Percentiles rank a stretch among this genome's conserved stretches.
Evolutionary conservation across 345 rosid species (phyloP).

Genomic region (Camelina neglecta): DNA sequence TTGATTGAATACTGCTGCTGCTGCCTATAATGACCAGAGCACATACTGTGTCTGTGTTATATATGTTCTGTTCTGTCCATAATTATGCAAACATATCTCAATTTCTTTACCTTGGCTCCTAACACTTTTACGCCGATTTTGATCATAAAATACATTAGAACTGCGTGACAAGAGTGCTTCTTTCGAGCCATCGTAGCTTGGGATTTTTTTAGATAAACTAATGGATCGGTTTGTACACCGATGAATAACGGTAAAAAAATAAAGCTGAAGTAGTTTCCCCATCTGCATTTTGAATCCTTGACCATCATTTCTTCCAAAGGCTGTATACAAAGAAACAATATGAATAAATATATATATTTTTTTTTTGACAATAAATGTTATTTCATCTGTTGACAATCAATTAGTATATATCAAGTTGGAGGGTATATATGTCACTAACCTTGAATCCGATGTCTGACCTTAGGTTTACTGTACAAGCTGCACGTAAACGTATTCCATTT

Average conservation of each 20-base stretch:
- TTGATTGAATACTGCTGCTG: slow-evolving; percentile 45
- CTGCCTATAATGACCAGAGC: slow-evolving; percentile 39
- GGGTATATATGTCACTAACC: slow-evolving; percentile 36
- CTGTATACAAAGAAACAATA: slow-evolving; percentile 16
- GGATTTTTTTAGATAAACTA: slow-evolving; percentile 51
- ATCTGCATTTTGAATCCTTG: slow-evolving; percentile 49
- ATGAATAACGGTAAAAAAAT: slow-evolving; percentile 54
- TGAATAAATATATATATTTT: too few species aligned
- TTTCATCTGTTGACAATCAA: too few species aligned
- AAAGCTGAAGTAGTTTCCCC: slow-evolving; percentile 66
- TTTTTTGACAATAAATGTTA: too few species aligned
- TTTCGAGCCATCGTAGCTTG: slow-evolving; percentile 56
- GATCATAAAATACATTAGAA: slow-evolving; percentile 17
- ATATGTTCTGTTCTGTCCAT: background rate
- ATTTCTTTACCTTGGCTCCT: slow-evolving; percentile 53
- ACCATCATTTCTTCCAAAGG: slow-evolving; percentile 63
- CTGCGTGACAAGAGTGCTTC: slow-evolving; percentile 60
- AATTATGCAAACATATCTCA: slow-evolving; percentile 1
- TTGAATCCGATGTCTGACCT: slow-evolving; percentile 62
- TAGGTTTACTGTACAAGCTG: slow-evolving; percentile 54
- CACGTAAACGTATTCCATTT: slow-evolving; percentile 47
- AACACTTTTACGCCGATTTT: slow-evolving; percentile 35
- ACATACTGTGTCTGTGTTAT: background rate
- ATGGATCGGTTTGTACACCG: slow-evolving; percentile 49
- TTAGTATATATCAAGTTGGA: background rate